Evolutionary conservation across 2,329 filamentous ascomycete genomes (phyloP).

Genomic region (Stromatinia cepivora): DNA sequence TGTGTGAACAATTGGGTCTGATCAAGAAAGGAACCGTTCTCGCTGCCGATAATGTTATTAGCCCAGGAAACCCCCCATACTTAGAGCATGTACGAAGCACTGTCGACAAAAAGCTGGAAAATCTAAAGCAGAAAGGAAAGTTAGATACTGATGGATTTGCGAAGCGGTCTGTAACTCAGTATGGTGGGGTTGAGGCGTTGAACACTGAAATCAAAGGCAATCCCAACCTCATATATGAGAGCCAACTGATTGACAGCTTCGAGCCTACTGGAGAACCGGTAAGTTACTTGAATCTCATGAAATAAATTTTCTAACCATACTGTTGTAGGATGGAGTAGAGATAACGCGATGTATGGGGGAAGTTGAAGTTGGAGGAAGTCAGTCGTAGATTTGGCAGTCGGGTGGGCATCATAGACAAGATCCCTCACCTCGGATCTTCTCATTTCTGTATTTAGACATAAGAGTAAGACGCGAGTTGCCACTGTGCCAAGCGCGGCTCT

Average conservation of each 20-base stretch:
- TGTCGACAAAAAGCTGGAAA: constrained; percentile 59
- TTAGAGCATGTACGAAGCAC: constrained; percentile 68
- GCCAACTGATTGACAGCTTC: constrained; percentile 61
- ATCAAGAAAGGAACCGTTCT: constrained; percentile 62
- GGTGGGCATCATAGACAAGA: not conserved
- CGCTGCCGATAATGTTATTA: constrained; percentile 70
- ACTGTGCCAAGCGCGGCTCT: not conserved
- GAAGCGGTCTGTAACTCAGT: constrained; percentile 30
- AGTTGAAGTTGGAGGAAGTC: not conserved
- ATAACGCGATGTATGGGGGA: constrained; percentile 18
- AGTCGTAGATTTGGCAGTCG: not conserved
- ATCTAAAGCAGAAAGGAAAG: constrained; percentile 48
- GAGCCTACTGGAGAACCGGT: constrained; percentile 67
- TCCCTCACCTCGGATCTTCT: not conserved
- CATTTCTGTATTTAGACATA: not conserved
- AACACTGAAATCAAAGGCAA: constrained; percentile 51
- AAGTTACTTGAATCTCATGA: constrained; percentile 40
- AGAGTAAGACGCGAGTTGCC: not conserved
- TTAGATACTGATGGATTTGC: constrained; percentile 43
- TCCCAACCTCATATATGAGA: constrained; percentile 66
- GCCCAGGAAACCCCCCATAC: constrained; percentile 70
- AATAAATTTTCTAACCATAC: not conserved
- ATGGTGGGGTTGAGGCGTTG: constrained; percentile 45
- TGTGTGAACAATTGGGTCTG: constrained; percentile 70
- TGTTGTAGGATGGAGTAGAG: constrained; percentile 15